Base-by-base conservation (phyloP, 352 stramenopile genomes). In the Blastocystis sp. region DNA sequence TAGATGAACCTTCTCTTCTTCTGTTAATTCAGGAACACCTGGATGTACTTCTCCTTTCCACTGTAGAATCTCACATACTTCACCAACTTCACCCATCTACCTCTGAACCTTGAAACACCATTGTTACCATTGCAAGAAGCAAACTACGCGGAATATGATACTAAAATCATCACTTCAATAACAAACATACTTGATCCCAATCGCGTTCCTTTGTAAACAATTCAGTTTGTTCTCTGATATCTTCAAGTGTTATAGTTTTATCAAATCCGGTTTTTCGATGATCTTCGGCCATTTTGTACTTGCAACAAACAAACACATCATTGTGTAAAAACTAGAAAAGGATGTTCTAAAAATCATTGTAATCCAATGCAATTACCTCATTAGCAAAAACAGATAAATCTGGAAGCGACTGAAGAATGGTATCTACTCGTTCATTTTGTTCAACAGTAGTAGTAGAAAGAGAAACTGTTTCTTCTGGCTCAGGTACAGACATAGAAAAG, bases 61-160 rank as follows among this genome's bases (percentile, higher is more conserved):
- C 90, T 98, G 95, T 61, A 97, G 94, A n/a, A 96, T 89, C 90
- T 98, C 94, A 27, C 93, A 93, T 57, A 98, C 88, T 89, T 98
- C 96, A 42, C 96, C 95, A 1, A 97, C 90, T 90, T 98, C 95
- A 24, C 95, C 94, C 6, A 78, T 87, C 77, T 87, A 42, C 21
- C 14, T 12, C 4, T 87, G 12, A 77, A 16, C 66, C 2, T 0
- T n/a, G 0, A 16, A 24, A n/a, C 19, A 0, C 1, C 24, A n/a
- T 29, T 57, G 9, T 16, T 61, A 95, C 91, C 9, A 98, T 89
- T 24, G 95, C 96, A 54, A 98, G 89, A 39, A 97, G 65, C 51
- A 98, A 89, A 89, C 97, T 98, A 2, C 95, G 92, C 59, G 95
- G 93, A 35, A 90, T 93, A 88, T 95, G 93, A 81, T 92, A 95